Evolutionary conservation across 75 land plant genomes (phyloP).

Genomic region (Cryptomeria japonica): DNA sequence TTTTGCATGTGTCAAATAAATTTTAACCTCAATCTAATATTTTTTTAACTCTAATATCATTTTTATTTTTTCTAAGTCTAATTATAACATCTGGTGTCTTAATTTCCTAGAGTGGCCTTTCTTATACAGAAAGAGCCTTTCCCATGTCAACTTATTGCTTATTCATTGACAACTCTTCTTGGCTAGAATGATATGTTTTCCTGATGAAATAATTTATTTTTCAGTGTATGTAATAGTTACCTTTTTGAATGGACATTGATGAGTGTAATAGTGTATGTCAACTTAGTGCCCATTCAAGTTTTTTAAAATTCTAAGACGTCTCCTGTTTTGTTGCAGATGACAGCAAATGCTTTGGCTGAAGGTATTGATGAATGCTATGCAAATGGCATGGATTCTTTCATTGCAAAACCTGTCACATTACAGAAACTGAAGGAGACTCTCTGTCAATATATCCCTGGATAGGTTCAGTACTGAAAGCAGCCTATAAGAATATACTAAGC

Average conservation of each 20-base stretch:
- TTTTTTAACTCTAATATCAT: not conserved
- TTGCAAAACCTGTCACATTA: conserved; percentile 82
- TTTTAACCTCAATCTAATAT: not conserved
- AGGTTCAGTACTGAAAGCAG: not conserved
- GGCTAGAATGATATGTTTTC: not conserved
- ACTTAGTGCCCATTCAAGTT: too few species aligned
- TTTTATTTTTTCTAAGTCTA: too few species aligned
- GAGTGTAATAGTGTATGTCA: too few species aligned
- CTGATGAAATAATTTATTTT: not conserved
- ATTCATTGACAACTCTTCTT: not conserved
- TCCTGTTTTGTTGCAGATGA: conserved; percentile 62
- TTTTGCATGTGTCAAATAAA: not conserved
- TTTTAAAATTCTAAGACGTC: not conserved
- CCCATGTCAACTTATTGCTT: not conserved
- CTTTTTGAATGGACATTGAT: not conserved
- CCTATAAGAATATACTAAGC: conserved; percentile 42
- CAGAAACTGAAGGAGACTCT: conserved; percentile 65
- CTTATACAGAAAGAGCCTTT: too few species aligned
- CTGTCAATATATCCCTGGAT: conserved; percentile 42
- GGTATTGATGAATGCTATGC: conserved; percentile 70
- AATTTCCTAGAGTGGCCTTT: not conserved
- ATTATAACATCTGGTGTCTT: too few species aligned
- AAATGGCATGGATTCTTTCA: conserved; percentile 85
- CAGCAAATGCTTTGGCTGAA: conserved; percentile 78
- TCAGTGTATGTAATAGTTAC: not conserved